Evolutionary conservation across 176 grass and related monocot species (phyloP), one percentile per base, ranked within the genome.

Genomic region (Carex pumila): DNA sequence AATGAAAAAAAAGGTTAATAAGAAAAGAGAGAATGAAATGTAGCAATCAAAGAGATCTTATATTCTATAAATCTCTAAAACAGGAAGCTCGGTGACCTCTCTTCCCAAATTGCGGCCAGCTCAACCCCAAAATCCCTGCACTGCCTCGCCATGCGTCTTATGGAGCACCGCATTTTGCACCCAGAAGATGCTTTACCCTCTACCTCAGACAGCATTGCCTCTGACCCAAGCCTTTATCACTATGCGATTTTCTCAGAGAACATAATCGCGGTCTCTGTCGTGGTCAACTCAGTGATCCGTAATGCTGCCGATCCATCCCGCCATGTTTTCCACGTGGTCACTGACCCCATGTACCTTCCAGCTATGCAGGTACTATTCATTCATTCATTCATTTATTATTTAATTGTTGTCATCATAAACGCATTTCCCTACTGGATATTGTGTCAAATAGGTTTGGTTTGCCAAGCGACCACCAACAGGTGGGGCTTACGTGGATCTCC

Each of bases 111-210:
- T 71, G 94, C 94, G 17, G 94, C 92, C 8, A 86, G 87, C 53
- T 97, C 94, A 73, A 97, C 92, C 61, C 94, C 94, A 14, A 97
- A 97, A 88, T 89, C 89, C 11, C 94, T 97, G 45, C 94, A 97
- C 81, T 97, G 94, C 89, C 94, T 97, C 25, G 91, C 96, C 64
- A 95, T 99, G 96, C 96, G 93, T 84, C 93, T 99, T 52, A 91
- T 99, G 71, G 94, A 91, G 84, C 86, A 91, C 54, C 87, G 86
- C 63, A 92, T 95, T 89, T 69, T 73, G n/a, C 88, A 91, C 87
- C 90, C 92, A 31, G 88, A 83, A 68, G 88, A 74, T 15, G 66
- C 71, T 61, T 85, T 77, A 81, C 83, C 71, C 71, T 60, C 78
- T 57, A 80, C 10, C 65, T 69, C 62, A 13, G 47, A 52, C 6